Conservation (phyloP, 176 grass and related monocot species). For the Aegilops umbellulata region DNA sequence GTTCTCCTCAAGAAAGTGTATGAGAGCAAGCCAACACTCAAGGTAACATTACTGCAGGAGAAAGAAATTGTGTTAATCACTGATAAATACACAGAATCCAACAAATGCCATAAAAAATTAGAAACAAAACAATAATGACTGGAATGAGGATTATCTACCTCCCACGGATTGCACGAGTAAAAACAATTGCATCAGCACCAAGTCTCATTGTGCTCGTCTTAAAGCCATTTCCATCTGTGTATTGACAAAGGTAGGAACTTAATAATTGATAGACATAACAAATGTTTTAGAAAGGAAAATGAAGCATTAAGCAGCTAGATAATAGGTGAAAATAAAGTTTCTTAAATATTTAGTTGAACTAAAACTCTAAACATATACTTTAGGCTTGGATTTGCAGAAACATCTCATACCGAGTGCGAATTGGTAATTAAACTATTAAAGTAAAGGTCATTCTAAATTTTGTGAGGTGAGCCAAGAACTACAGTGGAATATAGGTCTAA, state of each 20-base stretch:
- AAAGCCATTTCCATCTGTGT: slow-evolving; percentile 94
- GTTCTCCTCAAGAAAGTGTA: slow-evolving; percentile 96
- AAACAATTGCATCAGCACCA: slow-evolving; percentile 96
- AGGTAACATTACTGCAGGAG: slow-evolving; percentile 55
- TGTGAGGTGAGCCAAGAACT: slow-evolving; percentile 1
- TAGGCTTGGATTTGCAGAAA: neutral
- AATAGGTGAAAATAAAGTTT: neutral
- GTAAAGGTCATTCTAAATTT: neutral
- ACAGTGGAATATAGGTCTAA: neutral
- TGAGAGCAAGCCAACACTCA: slow-evolving; percentile 87
- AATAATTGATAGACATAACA: neutral
- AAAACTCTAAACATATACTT: neutral
- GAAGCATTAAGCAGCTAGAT: slow-evolving; percentile 1
- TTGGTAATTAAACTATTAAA: neutral
- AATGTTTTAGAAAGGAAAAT: neutral
- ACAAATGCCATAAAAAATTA: neutral
- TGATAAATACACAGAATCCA: slow-evolving; percentile 20
- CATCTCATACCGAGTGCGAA: neutral
- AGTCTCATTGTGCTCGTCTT: slow-evolving; percentile 99
- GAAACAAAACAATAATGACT: neutral
- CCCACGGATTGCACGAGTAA: slow-evolving; percentile 61
- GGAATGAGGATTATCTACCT: slow-evolving; percentile 47
- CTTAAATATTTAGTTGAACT: neutral
- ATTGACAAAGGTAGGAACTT: slow-evolving; percentile 22
- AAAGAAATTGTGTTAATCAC: slow-evolving; percentile 7